These are phyloP conservation scores for Pleurotus eryngii DNA, from an alignment of 768 basidiomycete genomes.

Conservation along the genomic window DNA sequence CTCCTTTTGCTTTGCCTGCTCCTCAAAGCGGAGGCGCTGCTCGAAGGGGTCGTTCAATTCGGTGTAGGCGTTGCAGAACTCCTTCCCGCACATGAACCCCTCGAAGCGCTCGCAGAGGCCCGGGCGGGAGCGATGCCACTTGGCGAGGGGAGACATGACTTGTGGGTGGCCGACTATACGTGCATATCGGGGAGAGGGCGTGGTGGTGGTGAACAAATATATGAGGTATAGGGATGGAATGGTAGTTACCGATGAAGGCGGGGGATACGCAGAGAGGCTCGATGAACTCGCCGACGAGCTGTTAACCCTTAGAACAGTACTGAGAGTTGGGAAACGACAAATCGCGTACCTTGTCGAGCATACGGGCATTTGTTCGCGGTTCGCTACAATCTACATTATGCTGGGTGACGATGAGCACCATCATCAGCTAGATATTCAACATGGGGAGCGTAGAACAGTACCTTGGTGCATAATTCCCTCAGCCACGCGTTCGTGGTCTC, in stretches of 20 bases:
- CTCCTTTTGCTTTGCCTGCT: constrained; percentile 92
- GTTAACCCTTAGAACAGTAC: neutral
- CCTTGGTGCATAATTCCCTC: constrained; percentile 81
- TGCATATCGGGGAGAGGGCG: too few relatives aligned
- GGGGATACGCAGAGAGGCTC: constrained; percentile 96
- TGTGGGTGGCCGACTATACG: constrained; percentile 86
- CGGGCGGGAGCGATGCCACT: constrained; percentile 95
- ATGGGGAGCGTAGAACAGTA: constrained; percentile 21
- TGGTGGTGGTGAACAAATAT: too few relatives aligned
- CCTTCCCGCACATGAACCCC: constrained; percentile 96
- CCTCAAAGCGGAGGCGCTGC: constrained; percentile 93
- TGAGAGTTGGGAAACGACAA: neutral
- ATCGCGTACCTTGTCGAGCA: constrained; percentile 82
- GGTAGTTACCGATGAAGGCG: constrained; percentile 78
- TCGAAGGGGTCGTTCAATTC: constrained; percentile 99
- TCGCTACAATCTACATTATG: constrained; percentile 96
- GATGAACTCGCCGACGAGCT: constrained; percentile 98
- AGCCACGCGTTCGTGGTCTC: constrained; percentile 87
- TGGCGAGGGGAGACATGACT: constrained; percentile 99
- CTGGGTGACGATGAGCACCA: constrained; percentile 32
- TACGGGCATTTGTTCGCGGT: constrained; percentile 90
- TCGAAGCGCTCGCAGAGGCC: constrained; percentile 99
- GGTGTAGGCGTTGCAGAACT: constrained; percentile 98
- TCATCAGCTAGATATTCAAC: neutral
- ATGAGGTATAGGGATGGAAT: neutral